Evolutionary conservation across 1,284 basidiomycete species (phyloP).

Genomic region (Malassezia sp.): DNA sequence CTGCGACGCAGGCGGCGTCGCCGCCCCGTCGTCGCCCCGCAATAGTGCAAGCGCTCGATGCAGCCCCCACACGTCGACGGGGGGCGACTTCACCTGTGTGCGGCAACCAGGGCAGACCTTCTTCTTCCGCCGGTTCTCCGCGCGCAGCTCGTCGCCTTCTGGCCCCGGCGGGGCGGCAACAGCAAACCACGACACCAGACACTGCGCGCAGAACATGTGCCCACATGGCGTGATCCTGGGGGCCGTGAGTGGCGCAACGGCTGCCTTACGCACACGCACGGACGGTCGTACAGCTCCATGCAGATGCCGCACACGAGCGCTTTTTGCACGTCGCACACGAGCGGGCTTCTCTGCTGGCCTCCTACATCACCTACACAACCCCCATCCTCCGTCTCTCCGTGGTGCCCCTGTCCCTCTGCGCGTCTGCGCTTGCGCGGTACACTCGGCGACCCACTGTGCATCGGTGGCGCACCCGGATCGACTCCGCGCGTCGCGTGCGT

Average conservation of each 20-base stretch:
- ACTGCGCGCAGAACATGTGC: conserved; percentile 39
- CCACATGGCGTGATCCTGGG: conserved; percentile 34
- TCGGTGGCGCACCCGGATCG: too few relatives aligned
- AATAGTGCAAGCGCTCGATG: conserved; percentile 35
- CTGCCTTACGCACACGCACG: conserved; percentile 10
- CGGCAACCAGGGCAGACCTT: conserved; percentile 42
- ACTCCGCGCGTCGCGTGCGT: too few relatives aligned
- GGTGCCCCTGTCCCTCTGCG: conserved; percentile 4
- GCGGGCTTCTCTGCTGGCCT: too few relatives aligned
- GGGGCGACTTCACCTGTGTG: conserved; percentile 26
- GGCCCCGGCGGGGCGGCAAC: conserved; percentile 22
- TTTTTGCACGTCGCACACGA: neutral
- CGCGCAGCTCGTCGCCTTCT: conserved; percentile 8
- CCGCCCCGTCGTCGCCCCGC: too few relatives aligned
- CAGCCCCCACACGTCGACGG: conserved; percentile 34
- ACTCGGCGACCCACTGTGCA: too few relatives aligned
- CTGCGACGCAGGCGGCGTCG: too few relatives aligned
- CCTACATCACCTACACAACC: too few relatives aligned
- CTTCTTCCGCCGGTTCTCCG: conserved; percentile 23
- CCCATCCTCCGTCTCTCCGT: neutral
- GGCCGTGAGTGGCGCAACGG: neutral
- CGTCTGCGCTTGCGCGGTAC: too few relatives aligned
- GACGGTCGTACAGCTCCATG: conserved; percentile 13
- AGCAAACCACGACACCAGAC: conserved; percentile 38
- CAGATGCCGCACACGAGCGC: conserved; percentile 11